Percentiles rank a stretch among this genome's conserved stretches.
phyloP scores from a whole-genome alignment of 208 protist species.

The Novymonas esmeraldas region DNA sequence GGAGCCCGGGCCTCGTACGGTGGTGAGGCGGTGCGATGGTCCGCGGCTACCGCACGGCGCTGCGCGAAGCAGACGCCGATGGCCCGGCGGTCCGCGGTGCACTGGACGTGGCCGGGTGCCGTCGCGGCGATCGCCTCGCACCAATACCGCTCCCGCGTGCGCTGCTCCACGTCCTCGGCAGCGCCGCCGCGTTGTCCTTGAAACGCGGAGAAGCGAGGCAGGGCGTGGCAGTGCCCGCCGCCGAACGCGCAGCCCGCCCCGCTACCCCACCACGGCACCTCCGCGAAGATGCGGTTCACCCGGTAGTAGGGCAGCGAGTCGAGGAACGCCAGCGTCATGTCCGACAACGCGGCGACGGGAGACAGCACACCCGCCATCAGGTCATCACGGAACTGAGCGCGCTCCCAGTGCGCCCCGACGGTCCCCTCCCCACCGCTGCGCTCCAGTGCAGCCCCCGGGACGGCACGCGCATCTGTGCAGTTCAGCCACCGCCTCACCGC shows the following conservation, averaged over 20 bases:
- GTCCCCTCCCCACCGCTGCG: constrained; percentile 69
- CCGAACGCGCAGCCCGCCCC: constrained; percentile 49
- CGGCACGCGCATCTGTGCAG: background rate
- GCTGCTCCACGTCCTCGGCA: too few species aligned
- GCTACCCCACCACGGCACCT: constrained; percentile 39
- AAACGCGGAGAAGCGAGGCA: constrained; percentile 8
- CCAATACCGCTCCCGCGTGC: constrained; percentile 29
- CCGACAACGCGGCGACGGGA: constrained; percentile 35
- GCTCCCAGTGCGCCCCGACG: constrained; percentile 79
- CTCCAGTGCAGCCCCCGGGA: constrained; percentile 65
- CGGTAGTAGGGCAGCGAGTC: constrained; percentile 68
- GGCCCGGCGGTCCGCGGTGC: constrained; percentile 38
- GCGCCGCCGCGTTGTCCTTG: background rate
- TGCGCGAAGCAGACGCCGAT: constrained; percentile 45
- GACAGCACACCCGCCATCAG: constrained; percentile 70
- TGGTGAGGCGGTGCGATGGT: background rate
- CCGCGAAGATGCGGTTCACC: constrained; percentile 27
- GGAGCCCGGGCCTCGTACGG: background rate
- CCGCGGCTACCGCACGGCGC: too few species aligned
- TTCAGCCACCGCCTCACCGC: constrained; percentile 23
- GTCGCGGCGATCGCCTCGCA: constrained; percentile 11
- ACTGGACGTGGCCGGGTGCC: constrained; percentile 23
- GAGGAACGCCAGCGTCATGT: constrained; percentile 70
- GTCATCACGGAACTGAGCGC: constrained; percentile 62
- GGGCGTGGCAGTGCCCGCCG: background rate